Evolutionary conservation across 371 early-diverging fungal genomes (phyloP).

Genomic region (Syncephalastrum monosporum): DNA sequence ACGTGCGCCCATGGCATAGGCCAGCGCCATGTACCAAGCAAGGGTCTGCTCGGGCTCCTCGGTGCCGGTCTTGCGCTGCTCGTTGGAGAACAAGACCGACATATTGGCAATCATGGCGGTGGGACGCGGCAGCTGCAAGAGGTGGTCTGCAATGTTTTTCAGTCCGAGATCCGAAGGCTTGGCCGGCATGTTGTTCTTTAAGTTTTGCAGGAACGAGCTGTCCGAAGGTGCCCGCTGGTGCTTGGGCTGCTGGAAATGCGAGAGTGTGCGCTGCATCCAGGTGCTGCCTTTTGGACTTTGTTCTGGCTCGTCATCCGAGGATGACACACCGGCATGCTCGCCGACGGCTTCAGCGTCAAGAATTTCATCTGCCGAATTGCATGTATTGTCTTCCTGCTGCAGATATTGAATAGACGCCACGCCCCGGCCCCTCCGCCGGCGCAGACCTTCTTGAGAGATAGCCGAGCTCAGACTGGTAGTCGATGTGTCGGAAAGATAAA

Average conservation of each 20-base stretch:
- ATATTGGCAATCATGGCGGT: constrained; percentile 39
- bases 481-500: constrained; percentile 33
- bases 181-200: constrained; percentile 44
- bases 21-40: constrained; percentile 52
- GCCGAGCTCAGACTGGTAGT: constrained; percentile 9
- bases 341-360: constrained; percentile 18
- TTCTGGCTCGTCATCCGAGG: constrained; percentile 19
- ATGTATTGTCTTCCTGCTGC: constrained; percentile 14
- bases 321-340: constrained; percentile 11
- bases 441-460: constrained; percentile 8
- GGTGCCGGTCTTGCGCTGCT: constrained; percentile 3
- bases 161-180: constrained; percentile 34
- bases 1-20: constrained; percentile 46
- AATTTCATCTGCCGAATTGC: constrained; percentile 20
- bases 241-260: constrained; percentile 38
- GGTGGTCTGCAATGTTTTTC: constrained; percentile 40
- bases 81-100: constrained; percentile 28
- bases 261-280: constrained; percentile 48
- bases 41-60: constrained; percentile 39
- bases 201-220: constrained; percentile 33
- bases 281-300: constrained; percentile 21
- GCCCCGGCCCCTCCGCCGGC: constrained; percentile 10
- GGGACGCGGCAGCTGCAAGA: constrained; percentile 40
- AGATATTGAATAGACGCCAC: constrained; percentile 29
- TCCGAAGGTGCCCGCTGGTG: constrained; percentile 16